Evolutionary conservation across 495 filamentous ascomycete genomes (phyloP).

Genomic region (Aspergillus cavernicola): DNA sequence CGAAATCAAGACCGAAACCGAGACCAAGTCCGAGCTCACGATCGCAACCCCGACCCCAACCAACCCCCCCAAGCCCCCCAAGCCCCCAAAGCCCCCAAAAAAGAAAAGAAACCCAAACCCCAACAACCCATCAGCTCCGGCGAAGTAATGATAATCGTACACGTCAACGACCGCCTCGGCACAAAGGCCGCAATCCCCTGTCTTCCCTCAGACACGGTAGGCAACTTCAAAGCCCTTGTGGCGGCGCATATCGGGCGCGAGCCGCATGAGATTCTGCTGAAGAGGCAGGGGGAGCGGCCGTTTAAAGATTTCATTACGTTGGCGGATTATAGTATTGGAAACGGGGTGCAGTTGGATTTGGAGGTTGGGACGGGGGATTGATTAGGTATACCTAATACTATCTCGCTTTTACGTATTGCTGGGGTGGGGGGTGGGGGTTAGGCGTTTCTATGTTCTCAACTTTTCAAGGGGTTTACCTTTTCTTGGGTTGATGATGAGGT

Average conservation of each 20-base stretch:
- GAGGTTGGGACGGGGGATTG: constrained; percentile 20
- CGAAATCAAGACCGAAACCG: constrained; percentile 7
- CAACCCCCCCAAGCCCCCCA: constrained; percentile 19
- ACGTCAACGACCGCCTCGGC: constrained; percentile 87
- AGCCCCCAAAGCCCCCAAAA: constrained; percentile 28
- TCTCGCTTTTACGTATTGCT: too few species aligned
- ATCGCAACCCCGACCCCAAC: constrained; percentile 19
- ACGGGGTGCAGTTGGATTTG: constrained; percentile 19
- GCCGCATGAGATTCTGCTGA: constrained; percentile 85
- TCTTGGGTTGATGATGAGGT: too few species aligned
- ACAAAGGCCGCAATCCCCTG: constrained; percentile 89
- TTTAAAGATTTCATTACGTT: constrained; percentile 86
- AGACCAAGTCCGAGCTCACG: neutral
- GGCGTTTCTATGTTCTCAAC: too few species aligned
- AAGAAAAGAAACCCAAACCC: constrained; percentile 36
- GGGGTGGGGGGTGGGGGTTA: too few species aligned
- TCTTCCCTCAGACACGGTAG: constrained; percentile 72
- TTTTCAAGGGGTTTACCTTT: too few species aligned
- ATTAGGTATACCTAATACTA: neutral
- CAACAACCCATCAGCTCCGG: constrained; percentile 27
- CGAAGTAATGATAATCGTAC: constrained; percentile 86
- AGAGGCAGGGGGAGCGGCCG: constrained; percentile 84
- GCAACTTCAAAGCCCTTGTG: constrained; percentile 85
- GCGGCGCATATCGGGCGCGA: constrained; percentile 81
- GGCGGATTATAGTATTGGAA: constrained; percentile 75